Base-by-base conservation (phyloP, 1,284 basidiomycete species). In the Pseudozyma flocculosa region DNA sequence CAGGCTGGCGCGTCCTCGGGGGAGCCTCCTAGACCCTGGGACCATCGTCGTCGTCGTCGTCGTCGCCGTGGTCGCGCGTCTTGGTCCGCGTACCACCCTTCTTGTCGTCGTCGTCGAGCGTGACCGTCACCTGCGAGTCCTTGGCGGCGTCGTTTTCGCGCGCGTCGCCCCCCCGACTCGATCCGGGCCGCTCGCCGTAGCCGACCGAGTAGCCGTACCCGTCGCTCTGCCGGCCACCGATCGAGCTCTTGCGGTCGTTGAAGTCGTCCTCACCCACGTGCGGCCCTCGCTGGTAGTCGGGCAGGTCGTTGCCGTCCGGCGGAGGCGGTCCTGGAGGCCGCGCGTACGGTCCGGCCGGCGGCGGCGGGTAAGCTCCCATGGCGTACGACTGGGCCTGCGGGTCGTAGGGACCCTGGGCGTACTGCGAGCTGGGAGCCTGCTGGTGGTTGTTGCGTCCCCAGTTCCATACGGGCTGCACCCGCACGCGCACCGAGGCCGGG, bases 191-290 rank as follows among this genome's bases (percentile, higher is more conserved):
- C 47, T 55, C 59, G 7, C 52, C 52, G 14, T 52, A 55, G 21
- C 23, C 38, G n/a, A 39, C 50, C 2, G 45, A 29, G 26, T 5
- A 7, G 26, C 26, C 26, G 26, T 29, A 29, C 7, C 26, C 26
- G 26, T 29, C 26, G 26, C 26, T 29, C 7, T 29, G 26, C 7
- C 11, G 7, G 26, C 11, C 56, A 24, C 61, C 60, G 34, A 39
- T 49, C 11, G 54, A 53, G 34, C 57, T 65, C 43, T 65, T 65
- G 37, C 48, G 57, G 44, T 64, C 61, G 22, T 65, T 57, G 40
- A 57, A 57, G 43, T 65, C 58, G 40, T 48, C 58, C 26, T 60
- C 37, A 17, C 26, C 26, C 7, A 29, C 50, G 51, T 50, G 29
- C 54, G 50, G 13, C 4, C 57, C 62, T 2, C 57, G 53, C 18